Evolutionary conservation across 1,284 basidiomycete species (phyloP).

Genomic region (Cryptococcus sp.): DNA sequence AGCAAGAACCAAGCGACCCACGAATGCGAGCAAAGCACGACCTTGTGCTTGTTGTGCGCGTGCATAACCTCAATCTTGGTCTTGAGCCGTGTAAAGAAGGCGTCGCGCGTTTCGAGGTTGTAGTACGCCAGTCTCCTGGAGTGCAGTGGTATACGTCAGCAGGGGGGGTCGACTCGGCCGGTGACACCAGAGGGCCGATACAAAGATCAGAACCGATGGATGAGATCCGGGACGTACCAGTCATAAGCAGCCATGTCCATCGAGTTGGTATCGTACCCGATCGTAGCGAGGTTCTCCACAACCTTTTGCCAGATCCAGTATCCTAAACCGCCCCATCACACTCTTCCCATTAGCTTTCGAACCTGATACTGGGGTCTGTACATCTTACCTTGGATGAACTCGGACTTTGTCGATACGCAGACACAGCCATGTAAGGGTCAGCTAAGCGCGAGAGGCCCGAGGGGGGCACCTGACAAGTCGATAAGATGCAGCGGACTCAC

Average conservation of each 20-base stretch:
- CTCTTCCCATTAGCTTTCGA: conserved; percentile 4
- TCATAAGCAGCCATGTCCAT: conserved; percentile 83
- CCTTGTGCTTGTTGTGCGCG: conserved; percentile 69
- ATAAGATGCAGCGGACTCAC: conserved; percentile 18
- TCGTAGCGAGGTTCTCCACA: conserved; percentile 82
- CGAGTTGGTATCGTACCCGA: conserved; percentile 89
- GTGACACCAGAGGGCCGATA: too few relatives aligned
- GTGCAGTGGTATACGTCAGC: too few relatives aligned
- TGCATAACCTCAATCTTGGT: conserved; percentile 77
- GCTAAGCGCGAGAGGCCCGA: conserved; percentile 55
- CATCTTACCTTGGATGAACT: conserved; percentile 69
- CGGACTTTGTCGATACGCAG: conserved; percentile 59
- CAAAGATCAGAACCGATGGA: too few relatives aligned
- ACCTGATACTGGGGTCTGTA: not conserved
- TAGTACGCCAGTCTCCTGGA: conserved; percentile 70
- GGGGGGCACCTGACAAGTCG: conserved; percentile 39
- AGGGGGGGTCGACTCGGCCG: too few relatives aligned
- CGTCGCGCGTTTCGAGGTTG: conserved; percentile 87
- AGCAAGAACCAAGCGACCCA: conserved; percentile 32
- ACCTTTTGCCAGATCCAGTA: conserved; percentile 98
- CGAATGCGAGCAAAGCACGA: conserved; percentile 77
- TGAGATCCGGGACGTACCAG: conserved; percentile 59
- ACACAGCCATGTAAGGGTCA: too few relatives aligned
- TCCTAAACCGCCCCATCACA: conserved; percentile 43
- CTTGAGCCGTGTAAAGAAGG: conserved; percentile 87